Conservation (phyloP, 2,329 filamentous ascomycete genomes). For the Pseudocercospora fuligena region DNA sequence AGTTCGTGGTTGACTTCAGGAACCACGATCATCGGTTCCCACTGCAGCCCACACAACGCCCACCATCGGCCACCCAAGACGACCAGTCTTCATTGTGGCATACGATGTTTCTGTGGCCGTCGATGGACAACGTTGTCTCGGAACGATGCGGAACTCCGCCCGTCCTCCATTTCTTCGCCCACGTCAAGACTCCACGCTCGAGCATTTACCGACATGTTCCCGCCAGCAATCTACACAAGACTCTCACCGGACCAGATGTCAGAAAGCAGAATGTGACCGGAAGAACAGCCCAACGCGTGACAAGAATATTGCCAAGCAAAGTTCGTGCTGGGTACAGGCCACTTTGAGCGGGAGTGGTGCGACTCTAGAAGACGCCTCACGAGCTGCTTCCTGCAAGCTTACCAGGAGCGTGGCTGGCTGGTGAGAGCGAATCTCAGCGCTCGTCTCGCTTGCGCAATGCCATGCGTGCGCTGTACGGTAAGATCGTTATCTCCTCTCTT, state of each 20-base stretch:
- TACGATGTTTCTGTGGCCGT: neutral
- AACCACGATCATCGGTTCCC: conserved; percentile 4
- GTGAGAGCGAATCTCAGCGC: conserved; percentile 1
- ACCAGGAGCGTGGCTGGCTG: neutral
- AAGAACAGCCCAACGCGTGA: neutral
- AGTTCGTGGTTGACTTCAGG: neutral
- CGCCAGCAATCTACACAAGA: neutral
- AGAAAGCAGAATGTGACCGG: neutral
- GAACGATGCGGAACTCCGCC: no score
- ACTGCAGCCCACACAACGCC: neutral
- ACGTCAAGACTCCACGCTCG: neutral
- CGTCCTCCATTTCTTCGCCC: no score
- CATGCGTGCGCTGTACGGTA: neutral
- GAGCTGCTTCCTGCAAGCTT: neutral
- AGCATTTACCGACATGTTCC: neutral
- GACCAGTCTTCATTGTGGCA: neutral
- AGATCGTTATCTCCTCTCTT: neutral
- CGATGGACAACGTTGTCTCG: neutral
- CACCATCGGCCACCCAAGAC: neutral
- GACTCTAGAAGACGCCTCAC: conserved; percentile 1
- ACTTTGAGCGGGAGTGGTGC: neutral
- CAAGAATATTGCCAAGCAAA: neutral
- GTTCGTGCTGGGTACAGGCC: neutral
- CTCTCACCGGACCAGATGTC: no score
- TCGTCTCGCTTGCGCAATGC: neutral